Percentiles rank a stretch among this genome's conserved stretches.
Conservation (phyloP, 805 yeast species). For the Nakazawaea anatomiae region DNA sequence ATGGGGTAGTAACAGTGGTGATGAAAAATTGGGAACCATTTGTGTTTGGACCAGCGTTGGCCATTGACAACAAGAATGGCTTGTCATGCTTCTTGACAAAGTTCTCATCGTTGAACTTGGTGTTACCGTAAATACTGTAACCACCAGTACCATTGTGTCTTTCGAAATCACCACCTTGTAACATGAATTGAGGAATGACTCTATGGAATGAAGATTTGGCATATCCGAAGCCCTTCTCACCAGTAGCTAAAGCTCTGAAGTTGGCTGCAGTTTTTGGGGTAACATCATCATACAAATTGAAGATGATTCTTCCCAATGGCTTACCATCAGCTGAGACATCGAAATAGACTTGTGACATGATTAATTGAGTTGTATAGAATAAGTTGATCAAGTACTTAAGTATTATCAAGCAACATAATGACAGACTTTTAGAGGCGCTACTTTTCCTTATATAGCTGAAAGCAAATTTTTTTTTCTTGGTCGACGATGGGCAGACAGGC, state of each 20-base stretch:
- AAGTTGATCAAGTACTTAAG: not conserved
- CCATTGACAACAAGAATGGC: slow-evolving; percentile 88
- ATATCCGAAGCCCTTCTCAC: slow-evolving; percentile 91
- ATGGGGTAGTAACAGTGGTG: slow-evolving; percentile 81
- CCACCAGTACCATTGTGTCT: slow-evolving; percentile 90
- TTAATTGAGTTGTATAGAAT: not conserved
- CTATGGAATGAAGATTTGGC: slow-evolving; percentile 88
- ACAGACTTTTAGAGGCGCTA: not conserved
- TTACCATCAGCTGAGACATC: slow-evolving; percentile 36
- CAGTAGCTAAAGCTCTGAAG: slow-evolving; percentile 86
- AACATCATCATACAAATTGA: slow-evolving; percentile 83
- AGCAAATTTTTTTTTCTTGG: not conserved
- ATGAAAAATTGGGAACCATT: slow-evolving; percentile 97
- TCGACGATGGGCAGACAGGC: not conserved
- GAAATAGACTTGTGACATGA: slow-evolving; percentile 35
- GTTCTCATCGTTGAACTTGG: slow-evolving; percentile 71
- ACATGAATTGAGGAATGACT: slow-evolving; percentile 93
- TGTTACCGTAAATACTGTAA: slow-evolving; percentile 71
- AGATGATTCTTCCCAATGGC: slow-evolving; percentile 76
- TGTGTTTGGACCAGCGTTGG: slow-evolving; percentile 97
- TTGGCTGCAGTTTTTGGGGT: slow-evolving; percentile 96
- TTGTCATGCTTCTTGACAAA: slow-evolving; percentile 65
- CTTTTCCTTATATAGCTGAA: too few species aligned
- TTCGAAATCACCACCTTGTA: slow-evolving; percentile 91
- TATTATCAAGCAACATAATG: not conserved